A percentile compares a stretch with the other conserved stretches of the same genome.
These are phyloP conservation scores for Tetratostichococcus sp. DNA, from an alignment of 139 green algal genomes.

Conservation along the genomic window DNA sequence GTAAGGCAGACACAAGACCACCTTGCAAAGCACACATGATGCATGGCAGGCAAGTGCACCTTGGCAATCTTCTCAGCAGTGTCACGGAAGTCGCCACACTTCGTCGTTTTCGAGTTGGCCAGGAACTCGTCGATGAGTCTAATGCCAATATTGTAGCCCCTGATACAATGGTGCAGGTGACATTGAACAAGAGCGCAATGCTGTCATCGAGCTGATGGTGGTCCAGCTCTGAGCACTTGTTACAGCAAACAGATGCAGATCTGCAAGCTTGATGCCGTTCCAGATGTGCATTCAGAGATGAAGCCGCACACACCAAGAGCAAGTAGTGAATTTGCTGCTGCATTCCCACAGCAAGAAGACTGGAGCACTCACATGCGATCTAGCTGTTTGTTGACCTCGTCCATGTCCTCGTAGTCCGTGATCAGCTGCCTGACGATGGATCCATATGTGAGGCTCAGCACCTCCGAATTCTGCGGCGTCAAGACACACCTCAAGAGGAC, in stretches of 20 bases:
- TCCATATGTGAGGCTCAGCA: conserved; percentile 96
- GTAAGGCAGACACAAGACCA: too few relatives aligned
- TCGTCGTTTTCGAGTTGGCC: conserved; percentile 68
- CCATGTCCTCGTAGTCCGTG: conserved; percentile 86
- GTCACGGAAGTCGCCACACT: conserved; percentile 80
- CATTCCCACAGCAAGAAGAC: too few relatives aligned
- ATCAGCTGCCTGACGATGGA: conserved; percentile 95
- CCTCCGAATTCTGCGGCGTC: conserved; percentile 79
- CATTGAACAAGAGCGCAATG: too few relatives aligned
- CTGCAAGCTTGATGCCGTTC: conserved; percentile 18
- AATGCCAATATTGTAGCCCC: conserved; percentile 92
- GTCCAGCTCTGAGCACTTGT: too few relatives aligned
- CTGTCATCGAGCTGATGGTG: too few relatives aligned
- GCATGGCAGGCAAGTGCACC: conserved; percentile 23
- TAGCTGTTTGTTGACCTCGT: conserved; percentile 96
- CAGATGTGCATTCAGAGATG: neutral
- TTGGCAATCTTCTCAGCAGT: conserved; percentile 76
- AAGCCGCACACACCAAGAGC: too few relatives aligned
- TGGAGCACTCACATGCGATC: conserved; percentile 73
- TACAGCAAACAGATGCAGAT: conserved; percentile 78
- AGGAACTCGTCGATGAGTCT: conserved; percentile 95
- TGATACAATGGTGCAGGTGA: too few relatives aligned
- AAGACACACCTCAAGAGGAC: too few relatives aligned
- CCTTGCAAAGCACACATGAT: neutral
- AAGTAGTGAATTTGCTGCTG: too few relatives aligned